Percentiles rank a stretch among this genome's conserved stretches.
Conservation (phyloP, 805 yeast genomes). For the Candida nemodendra region DNA sequence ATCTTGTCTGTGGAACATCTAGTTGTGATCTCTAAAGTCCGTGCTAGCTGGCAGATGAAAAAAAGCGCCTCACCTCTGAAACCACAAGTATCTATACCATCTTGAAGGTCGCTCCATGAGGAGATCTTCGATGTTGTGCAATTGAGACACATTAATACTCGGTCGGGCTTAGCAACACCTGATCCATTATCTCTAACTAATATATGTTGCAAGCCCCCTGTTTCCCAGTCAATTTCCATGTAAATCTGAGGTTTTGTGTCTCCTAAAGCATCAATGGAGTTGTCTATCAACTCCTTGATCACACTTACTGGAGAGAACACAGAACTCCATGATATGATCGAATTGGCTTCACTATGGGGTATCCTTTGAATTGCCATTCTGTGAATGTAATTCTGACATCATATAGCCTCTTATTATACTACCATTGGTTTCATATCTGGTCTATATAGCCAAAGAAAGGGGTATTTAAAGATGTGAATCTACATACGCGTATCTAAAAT, state of each 20-base stretch:
- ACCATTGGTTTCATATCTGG: too few species aligned
- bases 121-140: slow-evolving; percentile 44
- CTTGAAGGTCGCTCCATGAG: slow-evolving; percentile 29
- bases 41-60: slow-evolving; percentile 34
- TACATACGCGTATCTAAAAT: slow-evolving; percentile 1
- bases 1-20: slow-evolving; percentile 30
- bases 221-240: slow-evolving; percentile 37
- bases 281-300: slow-evolving; percentile 41
- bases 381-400: too few species aligned
- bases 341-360: slow-evolving; percentile 19
- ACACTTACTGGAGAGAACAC: slow-evolving; percentile 36
- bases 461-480: too few species aligned
- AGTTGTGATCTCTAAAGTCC: slow-evolving; percentile 31
- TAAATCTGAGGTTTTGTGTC: slow-evolving; percentile 25
- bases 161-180: slow-evolving; percentile 34
- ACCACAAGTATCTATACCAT: slow-evolving; percentile 38
- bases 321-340: slow-evolving; percentile 31
- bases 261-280: slow-evolving; percentile 37
- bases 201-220: slow-evolving; percentile 35
- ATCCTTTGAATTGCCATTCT: slow-evolving; percentile 21
- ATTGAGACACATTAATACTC: slow-evolving; percentile 36
- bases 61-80: slow-evolving; percentile 52
- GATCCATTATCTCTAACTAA: slow-evolving; percentile 40
- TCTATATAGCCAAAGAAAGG: too few species aligned
- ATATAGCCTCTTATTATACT: too few species aligned